Evolutionary conservation across 306 rosid genomes (phyloP).

Genomic region (Vigna angularis): DNA sequence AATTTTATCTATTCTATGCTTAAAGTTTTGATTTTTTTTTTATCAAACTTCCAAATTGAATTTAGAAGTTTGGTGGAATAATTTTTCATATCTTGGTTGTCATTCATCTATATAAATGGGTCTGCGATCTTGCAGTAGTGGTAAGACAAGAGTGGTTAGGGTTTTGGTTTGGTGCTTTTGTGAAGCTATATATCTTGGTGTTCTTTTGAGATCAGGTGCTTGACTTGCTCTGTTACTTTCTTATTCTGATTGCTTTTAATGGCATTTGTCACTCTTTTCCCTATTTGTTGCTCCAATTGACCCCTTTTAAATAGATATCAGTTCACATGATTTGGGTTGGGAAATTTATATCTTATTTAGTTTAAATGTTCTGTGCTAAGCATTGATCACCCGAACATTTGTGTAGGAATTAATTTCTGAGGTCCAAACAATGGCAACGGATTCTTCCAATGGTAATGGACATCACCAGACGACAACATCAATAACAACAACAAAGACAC

Average conservation of each 20-base stretch:
- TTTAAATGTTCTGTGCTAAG: slow-evolving; percentile 29
- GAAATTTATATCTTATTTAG: neutral
- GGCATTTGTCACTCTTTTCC: neutral
- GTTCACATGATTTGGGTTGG: slow-evolving; percentile 5
- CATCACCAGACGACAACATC: slow-evolving; percentile 61
- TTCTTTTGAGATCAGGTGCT: slow-evolving; percentile 15
- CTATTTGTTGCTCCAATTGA: neutral
- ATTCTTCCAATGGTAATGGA: slow-evolving; percentile 79
- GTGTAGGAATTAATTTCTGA: slow-evolving; percentile 40
- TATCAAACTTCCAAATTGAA: neutral
- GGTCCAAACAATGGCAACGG: slow-evolving; percentile 60
- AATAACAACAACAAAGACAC: slow-evolving; percentile 72
- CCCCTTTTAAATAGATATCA: slow-evolving; percentile 13
- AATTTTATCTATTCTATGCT: neutral
- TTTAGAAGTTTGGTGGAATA: slow-evolving; percentile 42
- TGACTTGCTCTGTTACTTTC: slow-evolving; percentile 41
- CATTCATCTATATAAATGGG: slow-evolving; percentile 51
- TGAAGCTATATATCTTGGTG: neutral
- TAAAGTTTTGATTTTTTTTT: neutral
- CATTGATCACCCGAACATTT: slow-evolving; percentile 28
- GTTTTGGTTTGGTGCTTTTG: slow-evolving; percentile 44
- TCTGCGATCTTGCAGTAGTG: slow-evolving; percentile 39
- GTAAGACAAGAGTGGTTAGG: slow-evolving; percentile 50
- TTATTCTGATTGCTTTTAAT: neutral
- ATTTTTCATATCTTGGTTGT: slow-evolving; percentile 34